These are phyloP conservation scores for Tetrastigma voinierianum DNA, from an alignment of 164 flowering plant species.

Conservation along the genomic window DNA sequence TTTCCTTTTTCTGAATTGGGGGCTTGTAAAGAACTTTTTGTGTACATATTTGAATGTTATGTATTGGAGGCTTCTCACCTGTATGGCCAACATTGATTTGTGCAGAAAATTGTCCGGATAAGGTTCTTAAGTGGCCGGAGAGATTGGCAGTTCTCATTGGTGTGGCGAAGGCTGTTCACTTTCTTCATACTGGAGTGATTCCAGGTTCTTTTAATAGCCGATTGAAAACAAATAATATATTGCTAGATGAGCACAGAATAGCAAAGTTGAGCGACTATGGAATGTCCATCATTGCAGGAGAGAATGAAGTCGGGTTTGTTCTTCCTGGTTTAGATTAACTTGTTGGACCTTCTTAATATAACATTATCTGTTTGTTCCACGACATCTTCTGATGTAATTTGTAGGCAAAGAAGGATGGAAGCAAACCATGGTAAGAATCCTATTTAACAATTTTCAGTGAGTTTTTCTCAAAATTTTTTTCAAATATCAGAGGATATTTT, in stretches of 20 bases:
- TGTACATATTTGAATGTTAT: background rate
- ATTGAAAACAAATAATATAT: conserved; percentile 67
- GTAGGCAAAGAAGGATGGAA: conserved; percentile 60
- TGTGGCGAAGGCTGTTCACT: conserved; percentile 88
- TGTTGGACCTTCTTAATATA: background rate
- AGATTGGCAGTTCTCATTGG: conserved; percentile 75
- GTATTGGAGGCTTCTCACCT: background rate
- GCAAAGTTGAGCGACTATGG: conserved; percentile 93
- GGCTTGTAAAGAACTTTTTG: no score
- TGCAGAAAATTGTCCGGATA: conserved; percentile 60
- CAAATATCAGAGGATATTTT: no score
- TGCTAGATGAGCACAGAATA: conserved; percentile 78
- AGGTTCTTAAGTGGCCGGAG: conserved; percentile 78
- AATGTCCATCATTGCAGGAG: conserved; percentile 63
- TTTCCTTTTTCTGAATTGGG: background rate
- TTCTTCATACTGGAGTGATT: conserved; percentile 82
- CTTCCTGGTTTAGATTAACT: background rate
- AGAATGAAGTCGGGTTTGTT: conserved; percentile 60
- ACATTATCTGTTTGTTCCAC: conserved; percentile 9
- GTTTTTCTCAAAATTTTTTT: no score
- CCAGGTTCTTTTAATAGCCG: conserved; percentile 73
- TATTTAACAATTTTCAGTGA: no score
- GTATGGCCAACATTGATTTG: background rate
- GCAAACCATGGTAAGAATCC: conserved; percentile 53
- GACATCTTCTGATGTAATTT: conserved; percentile 17